phyloP scores from a whole-genome alignment of 371 early-diverging fungal genomes.

The Apophysomyces variabilis region DNA sequence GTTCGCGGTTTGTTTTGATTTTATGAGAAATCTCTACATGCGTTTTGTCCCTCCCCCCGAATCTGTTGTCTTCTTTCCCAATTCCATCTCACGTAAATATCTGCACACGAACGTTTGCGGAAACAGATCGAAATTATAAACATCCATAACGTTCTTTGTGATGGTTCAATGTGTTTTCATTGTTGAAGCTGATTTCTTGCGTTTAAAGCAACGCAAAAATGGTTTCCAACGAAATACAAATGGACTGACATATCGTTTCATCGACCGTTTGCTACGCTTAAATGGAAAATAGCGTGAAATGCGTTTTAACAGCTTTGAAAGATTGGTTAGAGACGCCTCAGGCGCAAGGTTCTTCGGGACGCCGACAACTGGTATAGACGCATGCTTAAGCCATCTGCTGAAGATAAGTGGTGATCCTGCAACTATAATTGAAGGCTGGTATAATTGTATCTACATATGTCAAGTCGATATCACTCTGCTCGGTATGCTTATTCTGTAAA shows the following conservation, averaged over 20 bases:
- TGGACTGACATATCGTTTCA: neutral
- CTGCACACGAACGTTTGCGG: no score
- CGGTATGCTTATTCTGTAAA: neutral
- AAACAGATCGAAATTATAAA: no score
- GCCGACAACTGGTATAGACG: slow-evolving; percentile 13
- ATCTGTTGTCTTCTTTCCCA: no score
- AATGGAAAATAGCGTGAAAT: neutral
- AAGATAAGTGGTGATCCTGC: slow-evolving; percentile 14
- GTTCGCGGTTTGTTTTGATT: no score
- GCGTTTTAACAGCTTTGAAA: neutral
- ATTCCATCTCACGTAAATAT: no score
- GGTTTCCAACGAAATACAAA: neutral
- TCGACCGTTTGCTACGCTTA: neutral
- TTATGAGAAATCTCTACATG: no score
- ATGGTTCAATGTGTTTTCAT: neutral
- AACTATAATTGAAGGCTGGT: slow-evolving; percentile 21
- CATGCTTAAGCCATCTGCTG: slow-evolving; percentile 9
- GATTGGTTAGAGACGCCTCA: neutral
- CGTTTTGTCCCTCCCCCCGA: no score
- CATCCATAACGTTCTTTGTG: no score
- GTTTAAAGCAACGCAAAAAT: neutral
- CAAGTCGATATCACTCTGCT: neutral
- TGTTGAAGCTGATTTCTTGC: neutral
- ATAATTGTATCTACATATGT: slow-evolving; percentile 21
- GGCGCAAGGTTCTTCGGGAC: neutral